Evolutionary conservation across 345 rosid species (phyloP).

Genomic region (Sonneratia alba): DNA sequence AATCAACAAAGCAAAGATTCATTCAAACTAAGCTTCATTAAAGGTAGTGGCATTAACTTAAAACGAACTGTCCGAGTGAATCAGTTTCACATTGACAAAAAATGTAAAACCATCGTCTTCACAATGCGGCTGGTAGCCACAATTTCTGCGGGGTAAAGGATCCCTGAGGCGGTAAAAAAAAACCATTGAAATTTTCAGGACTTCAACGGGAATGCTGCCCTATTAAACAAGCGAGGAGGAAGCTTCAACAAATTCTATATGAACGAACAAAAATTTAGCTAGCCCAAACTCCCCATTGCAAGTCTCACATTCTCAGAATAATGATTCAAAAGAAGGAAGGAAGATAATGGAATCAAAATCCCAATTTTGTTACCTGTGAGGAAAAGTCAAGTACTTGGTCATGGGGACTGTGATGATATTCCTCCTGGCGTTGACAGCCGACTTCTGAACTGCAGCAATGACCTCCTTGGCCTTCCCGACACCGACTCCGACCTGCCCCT

Average conservation of each 20-base stretch:
- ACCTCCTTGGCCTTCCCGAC: slow-evolving; percentile 86
- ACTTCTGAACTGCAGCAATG: slow-evolving; percentile 67
- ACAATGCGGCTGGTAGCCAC: neutral
- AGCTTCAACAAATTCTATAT: too few species aligned
- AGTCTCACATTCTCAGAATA: too few species aligned
- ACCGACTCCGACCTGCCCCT: slow-evolving; percentile 80
- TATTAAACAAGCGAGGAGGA: too few species aligned
- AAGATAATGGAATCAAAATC: neutral
- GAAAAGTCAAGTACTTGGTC: slow-evolving; percentile 87
- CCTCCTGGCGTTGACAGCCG: slow-evolving; percentile 66
- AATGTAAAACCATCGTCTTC: neutral
- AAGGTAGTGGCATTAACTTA: too few species aligned
- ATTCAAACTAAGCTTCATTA: too few species aligned
- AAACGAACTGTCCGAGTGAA: neutral
- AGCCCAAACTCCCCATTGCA: too few species aligned
- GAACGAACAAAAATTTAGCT: too few species aligned
- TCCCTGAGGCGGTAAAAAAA: too few species aligned
- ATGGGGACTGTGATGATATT: slow-evolving; percentile 68
- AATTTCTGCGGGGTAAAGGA: too few species aligned
- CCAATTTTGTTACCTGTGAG: slow-evolving; percentile 46
- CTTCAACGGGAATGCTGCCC: neutral
- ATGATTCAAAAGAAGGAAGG: too few species aligned
- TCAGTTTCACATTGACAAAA: neutral
- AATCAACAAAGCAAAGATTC: neutral
- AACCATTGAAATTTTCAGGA: too few species aligned